Conservation (phyloP, 768 basidiomycete genomes). For the Antrodiella citrinella region DNA sequence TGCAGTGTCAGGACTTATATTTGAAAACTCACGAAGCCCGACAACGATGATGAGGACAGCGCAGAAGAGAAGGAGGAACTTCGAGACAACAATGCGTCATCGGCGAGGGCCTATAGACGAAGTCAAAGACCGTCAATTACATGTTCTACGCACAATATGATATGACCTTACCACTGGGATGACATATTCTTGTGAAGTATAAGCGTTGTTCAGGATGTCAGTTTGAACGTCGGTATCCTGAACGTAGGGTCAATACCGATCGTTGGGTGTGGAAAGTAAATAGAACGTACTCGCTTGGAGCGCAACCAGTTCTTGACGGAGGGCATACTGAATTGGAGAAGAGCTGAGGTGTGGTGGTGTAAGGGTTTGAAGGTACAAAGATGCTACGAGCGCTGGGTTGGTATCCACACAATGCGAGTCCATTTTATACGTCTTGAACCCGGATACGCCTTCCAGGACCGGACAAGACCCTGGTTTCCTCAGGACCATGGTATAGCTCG, state of each 20-base stretch:
- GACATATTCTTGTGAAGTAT: not conserved
- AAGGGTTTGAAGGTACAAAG: not conserved
- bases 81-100: not conserved
- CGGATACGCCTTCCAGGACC: not conserved
- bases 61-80: not conserved
- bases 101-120: constrained; percentile 1
- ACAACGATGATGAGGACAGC: too few species aligned
- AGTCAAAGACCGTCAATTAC: not conserved
- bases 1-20: not conserved
- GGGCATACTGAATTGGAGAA: not conserved
- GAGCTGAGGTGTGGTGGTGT: not conserved
- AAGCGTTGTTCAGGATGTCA: not conserved
- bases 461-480: too few species aligned
- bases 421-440: not conserved
- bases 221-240: not conserved
- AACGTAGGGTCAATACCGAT: not conserved
- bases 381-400: too few species aligned
- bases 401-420: too few species aligned
- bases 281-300: not conserved
- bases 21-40: constrained; percentile 2
- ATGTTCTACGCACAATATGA: not conserved
- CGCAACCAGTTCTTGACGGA: not conserved
- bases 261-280: not conserved
- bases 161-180: not conserved
- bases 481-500: too few species aligned